Evolutionary conservation across 805 yeast genomes (phyloP), one percentile per base, ranked within the genome.

Genomic region (Priceomyces fermenticarens): DNA sequence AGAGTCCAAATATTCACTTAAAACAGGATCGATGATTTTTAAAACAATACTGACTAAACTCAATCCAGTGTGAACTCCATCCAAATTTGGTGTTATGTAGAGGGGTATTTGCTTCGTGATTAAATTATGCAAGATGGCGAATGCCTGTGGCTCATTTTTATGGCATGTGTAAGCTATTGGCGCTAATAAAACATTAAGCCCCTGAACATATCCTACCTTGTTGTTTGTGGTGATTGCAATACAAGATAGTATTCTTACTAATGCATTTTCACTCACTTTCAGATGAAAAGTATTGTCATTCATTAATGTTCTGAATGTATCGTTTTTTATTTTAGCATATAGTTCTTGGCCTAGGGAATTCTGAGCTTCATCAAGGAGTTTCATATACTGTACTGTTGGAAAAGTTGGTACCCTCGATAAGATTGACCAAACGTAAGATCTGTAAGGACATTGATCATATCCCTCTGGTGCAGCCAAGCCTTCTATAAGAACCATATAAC

Each of bases 111-210:
- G 80, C 25, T 68, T 62, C 3, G 76, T 73, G 36, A 89, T 63
- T 31, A 89, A 62, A 15, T 75, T 73, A 38, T 81, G 80, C 49
- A 88, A 80, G 28, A 90, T 45, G 9, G 85, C 78, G 57, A 81
- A 88, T 2, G 96, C 93, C 62, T 88, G 88, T 0, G 96, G 89
- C 57, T 89, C 97, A 28, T 88, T 78, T 32, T 82, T 80, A 44
- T 65, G 58, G 51, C 85, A 74, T 1, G 85, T 73, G 56, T 78
- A 89, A 12, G 88, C 75, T 41, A 89, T 77, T 1, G 97, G 96
- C 0, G 96, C 97, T 16, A 85, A 74, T 15, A 89, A 60, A 0
- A 89, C 88, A 57, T 89, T 89, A 84, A 90, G 80, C 2, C 97
- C 97, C 57, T 89, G 97, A n/a, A 89, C 96, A 55, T 88, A 88